Evolutionary conservation across 768 basidiomycete genomes (phyloP).

Genomic region (Solioccasus polychromus): DNA sequence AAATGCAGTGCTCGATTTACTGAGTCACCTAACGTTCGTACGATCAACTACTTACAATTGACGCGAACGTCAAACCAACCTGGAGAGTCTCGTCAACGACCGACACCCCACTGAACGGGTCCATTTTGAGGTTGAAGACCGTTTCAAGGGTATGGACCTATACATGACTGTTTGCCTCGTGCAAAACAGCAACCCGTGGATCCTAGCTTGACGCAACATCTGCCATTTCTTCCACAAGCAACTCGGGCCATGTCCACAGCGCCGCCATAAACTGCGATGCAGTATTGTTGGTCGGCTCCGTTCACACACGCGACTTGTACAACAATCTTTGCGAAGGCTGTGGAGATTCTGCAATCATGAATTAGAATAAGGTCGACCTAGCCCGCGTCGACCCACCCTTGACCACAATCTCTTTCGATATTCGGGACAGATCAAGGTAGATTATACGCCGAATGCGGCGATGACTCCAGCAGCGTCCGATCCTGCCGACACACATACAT

Average conservation of each 20-base stretch:
- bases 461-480: conserved; percentile 86
- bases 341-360: conserved; percentile 13
- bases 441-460: conserved; percentile 94
- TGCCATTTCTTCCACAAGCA: conserved; percentile 80
- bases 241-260: conserved; percentile 55
- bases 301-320: conserved; percentile 84
- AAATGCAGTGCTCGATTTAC: conserved; percentile 87
- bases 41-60: conserved; percentile 1
- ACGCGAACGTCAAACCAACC: conserved; percentile 38
- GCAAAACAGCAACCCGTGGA: no score
- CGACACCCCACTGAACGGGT: conserved; percentile 65
- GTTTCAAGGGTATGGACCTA: conserved; percentile 97
- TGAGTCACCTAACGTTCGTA: conserved; percentile 55
- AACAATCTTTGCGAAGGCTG: conserved; percentile 39
- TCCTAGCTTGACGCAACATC: conserved; percentile 82
- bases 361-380: no score
- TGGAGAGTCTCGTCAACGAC: conserved; percentile 96
- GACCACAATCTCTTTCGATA: conserved; percentile 79
- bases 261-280: conserved; percentile 83
- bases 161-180: not conserved
- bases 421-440: conserved; percentile 85
- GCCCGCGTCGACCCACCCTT: conserved; percentile 52
- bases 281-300: conserved; percentile 86
- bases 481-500: conserved; percentile 53
- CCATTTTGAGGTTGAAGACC: conserved; percentile 86